phyloP scores from a whole-genome alignment of 2,329 filamentous ascomycete genomes.

The Sphaerulina vaccinii region DNA sequence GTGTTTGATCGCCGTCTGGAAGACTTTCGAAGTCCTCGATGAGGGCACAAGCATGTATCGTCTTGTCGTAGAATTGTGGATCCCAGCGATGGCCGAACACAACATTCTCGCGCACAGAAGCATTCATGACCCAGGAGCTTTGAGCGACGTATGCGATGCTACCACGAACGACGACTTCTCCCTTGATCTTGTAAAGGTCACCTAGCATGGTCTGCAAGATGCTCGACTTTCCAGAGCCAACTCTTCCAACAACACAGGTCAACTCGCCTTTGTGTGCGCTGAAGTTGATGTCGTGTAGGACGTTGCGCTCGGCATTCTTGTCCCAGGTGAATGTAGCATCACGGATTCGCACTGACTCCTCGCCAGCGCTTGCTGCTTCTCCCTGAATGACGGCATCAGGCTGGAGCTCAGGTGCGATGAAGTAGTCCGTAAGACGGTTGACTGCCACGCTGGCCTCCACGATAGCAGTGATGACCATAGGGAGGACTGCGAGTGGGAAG shows the following conservation, averaged over 20 bases:
- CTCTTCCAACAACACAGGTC: slow-evolving; percentile 86
- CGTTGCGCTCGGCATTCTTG: slow-evolving; percentile 66
- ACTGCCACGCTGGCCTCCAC: slow-evolving; percentile 95
- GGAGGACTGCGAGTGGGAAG: slow-evolving; percentile 88
- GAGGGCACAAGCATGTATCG: slow-evolving; percentile 86
- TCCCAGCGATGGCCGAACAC: slow-evolving; percentile 94
- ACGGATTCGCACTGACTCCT: slow-evolving; percentile 79
- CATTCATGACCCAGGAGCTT: slow-evolving; percentile 95
- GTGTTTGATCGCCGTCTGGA: slow-evolving; percentile 92
- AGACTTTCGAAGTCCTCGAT: slow-evolving; percentile 87
- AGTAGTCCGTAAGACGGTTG: slow-evolving; percentile 77
- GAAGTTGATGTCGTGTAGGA: slow-evolving; percentile 81
- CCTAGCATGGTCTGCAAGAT: slow-evolving; percentile 84
- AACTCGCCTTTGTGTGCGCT: slow-evolving; percentile 89
- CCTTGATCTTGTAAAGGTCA: slow-evolving; percentile 85
- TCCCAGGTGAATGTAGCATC: slow-evolving; percentile 95
- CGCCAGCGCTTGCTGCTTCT: slow-evolving; percentile 70
- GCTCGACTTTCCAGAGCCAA: slow-evolving; percentile 94
- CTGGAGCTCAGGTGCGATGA: slow-evolving; percentile 87
- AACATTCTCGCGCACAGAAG: slow-evolving; percentile 94
- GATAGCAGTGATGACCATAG: slow-evolving; percentile 96
- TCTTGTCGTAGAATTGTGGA: slow-evolving; percentile 89
- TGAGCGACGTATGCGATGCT: slow-evolving; percentile 89
- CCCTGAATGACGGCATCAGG: slow-evolving; percentile 72
- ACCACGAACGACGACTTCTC: slow-evolving; percentile 78